Percentiles rank a stretch among this genome's conserved stretches.
These are phyloP conservation scores for Iris macrosiphon DNA, from an alignment of 106 monocot species.

Conservation along the genomic window DNA sequence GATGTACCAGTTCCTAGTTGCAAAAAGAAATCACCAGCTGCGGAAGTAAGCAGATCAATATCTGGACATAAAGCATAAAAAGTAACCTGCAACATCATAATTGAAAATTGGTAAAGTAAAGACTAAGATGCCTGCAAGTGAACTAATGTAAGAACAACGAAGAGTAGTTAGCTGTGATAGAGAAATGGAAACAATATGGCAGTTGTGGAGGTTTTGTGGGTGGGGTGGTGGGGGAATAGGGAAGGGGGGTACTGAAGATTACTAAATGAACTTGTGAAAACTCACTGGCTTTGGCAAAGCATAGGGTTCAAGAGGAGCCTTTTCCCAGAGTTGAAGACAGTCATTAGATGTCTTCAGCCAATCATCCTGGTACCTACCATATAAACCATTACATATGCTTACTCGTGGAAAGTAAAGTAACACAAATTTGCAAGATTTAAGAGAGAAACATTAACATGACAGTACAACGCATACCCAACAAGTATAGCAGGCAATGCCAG, in stretches of 20 bases:
- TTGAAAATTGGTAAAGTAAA: constrained; percentile 2
- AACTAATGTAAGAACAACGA: neutral
- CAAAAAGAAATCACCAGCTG: constrained; percentile 72
- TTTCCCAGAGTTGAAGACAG: constrained; percentile 75
- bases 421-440: neutral
- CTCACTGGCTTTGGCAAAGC: constrained; percentile 83
- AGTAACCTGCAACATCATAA: constrained; percentile 47
- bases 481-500: constrained; percentile 74
- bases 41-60: constrained; percentile 82
- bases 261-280: no score
- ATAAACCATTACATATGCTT: constrained; percentile 2
- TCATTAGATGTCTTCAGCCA: constrained; percentile 83
- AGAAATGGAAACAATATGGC: no score
- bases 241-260: no score
- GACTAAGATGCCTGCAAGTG: neutral
- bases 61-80: constrained; percentile 85
- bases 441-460: neutral
- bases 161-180: no score
- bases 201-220: no score
- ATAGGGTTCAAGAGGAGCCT: constrained; percentile 96
- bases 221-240: no score
- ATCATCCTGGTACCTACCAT: constrained; percentile 92
- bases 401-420: constrained; percentile 3
- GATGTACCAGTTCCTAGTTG: constrained; percentile 81
- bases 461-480: constrained; percentile 65